These are phyloP conservation scores for Nicotiana tabacum DNA, from an alignment of 257 asterid species.

Conservation along the genomic window DNA sequence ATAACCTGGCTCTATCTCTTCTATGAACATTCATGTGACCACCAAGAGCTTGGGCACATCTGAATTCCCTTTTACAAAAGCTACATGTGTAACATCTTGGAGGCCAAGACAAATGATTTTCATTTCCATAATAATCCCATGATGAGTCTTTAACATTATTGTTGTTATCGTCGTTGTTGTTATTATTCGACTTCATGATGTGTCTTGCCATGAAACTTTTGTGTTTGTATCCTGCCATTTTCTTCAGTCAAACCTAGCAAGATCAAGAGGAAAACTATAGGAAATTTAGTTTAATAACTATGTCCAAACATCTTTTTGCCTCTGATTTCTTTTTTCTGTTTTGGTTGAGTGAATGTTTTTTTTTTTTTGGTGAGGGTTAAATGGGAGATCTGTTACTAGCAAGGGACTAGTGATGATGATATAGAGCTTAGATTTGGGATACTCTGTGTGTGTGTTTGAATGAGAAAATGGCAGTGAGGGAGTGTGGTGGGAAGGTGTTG, in stretches of 20 bases:
- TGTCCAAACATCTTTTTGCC: neutral
- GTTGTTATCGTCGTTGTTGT: neutral
- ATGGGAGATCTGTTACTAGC: neutral
- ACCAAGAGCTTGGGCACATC: constrained; percentile 94
- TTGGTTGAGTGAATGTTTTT: neutral
- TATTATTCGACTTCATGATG: neutral
- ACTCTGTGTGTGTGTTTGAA: neutral
- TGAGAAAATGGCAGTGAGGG: neutral
- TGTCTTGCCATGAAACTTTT: neutral
- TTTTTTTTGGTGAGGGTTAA: neutral
- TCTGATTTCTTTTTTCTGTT: neutral
- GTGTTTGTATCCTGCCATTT: neutral
- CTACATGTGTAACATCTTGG: constrained; percentile 77
- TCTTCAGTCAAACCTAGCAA: neutral
- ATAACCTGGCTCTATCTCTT: constrained; percentile 61
- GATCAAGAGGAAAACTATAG: neutral
- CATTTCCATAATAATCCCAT: constrained; percentile 24
- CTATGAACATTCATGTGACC: constrained; percentile 98
- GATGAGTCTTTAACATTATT: constrained; percentile 28
- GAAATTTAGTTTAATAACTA: neutral
- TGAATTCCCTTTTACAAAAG: constrained; percentile 83
- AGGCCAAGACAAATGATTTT: constrained; percentile 64
- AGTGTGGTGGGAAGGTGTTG: neutral
- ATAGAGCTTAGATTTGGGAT: neutral
- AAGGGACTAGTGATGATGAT: neutral